phyloP scores from a whole-genome alignment of 331 rosid genomes.

The Prunus yedoensis region DNA sequence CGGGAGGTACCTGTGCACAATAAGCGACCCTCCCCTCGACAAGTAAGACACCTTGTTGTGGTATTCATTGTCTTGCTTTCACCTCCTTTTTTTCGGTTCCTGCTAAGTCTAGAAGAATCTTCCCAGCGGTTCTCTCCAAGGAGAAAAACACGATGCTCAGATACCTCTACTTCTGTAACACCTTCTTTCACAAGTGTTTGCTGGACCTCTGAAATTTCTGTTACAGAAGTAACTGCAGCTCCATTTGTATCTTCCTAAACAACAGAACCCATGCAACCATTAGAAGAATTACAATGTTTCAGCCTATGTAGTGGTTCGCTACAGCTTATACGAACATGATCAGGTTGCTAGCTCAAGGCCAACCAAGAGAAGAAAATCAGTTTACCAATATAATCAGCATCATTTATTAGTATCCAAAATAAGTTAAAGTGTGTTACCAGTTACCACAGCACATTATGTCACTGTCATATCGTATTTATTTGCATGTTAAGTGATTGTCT shows the following conservation, averaged over 20 bases:
- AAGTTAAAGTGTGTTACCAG: too few relatives aligned
- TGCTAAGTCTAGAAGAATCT: conserved; percentile 73
- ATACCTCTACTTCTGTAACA: conserved; percentile 32
- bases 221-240: conserved; percentile 52
- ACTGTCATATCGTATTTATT: neutral
- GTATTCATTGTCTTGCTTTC: conserved; percentile 35
- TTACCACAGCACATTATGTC: too few relatives aligned
- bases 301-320: neutral
- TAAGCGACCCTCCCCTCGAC: conserved; percentile 87
- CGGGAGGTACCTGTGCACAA: conserved; percentile 67
- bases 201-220: conserved; percentile 57
- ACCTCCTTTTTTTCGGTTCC: conserved; percentile 26
- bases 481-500: neutral
- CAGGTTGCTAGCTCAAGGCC: too few relatives aligned
- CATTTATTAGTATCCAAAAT: too few relatives aligned
- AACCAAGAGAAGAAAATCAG: too few relatives aligned
- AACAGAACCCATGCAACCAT: conserved; percentile 5
- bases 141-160: conserved; percentile 72
- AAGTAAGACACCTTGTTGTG: conserved; percentile 62
- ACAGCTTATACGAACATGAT: too few relatives aligned
- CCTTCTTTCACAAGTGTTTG: conserved; percentile 42
- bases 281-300: neutral
- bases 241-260: conserved; percentile 68
- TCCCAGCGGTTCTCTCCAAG: conserved; percentile 97
- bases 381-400: too few relatives aligned